Evolutionary conservation across 2,329 filamentous ascomycete species (phyloP).

Genomic region (Pezicula carpinea): DNA sequence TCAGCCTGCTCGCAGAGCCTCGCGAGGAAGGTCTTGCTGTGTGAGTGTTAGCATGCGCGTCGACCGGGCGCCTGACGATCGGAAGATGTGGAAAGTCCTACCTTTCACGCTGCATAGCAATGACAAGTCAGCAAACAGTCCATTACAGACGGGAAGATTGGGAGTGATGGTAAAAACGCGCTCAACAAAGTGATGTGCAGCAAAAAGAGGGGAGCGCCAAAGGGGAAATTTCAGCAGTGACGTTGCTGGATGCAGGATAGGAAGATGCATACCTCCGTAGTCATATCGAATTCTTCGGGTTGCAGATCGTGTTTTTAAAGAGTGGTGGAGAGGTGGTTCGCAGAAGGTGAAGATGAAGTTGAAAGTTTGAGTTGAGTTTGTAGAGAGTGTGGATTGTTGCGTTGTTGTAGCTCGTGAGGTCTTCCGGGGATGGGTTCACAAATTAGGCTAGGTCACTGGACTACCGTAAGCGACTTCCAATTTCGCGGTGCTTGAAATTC

Average conservation of each 20-base stretch:
- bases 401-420: background rate
- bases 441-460: no score
- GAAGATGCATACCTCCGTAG: conserved; percentile 30
- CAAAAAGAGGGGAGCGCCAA: background rate
- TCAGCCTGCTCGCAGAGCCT: conserved; percentile 99
- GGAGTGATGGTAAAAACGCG: conserved; percentile 14
- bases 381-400: background rate
- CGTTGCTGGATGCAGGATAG: conserved; percentile 6
- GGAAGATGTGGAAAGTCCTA: conserved; percentile 13
- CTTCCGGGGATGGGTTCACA: no score
- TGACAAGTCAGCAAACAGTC: conserved; percentile 17
- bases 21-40: conserved; percentile 99
- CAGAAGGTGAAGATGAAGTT: background rate
- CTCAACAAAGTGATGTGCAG: conserved; percentile 16
- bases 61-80: conserved; percentile 4
- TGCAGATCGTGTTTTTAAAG: conserved; percentile 3
- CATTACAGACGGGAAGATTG: conserved; percentile 4
- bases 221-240: conserved; percentile 11
- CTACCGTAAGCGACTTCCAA: no score
- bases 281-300: conserved; percentile 23
- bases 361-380: background rate
- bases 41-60: conserved; percentile 17
- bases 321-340: background rate
- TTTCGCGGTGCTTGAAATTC: no score
- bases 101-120: conserved; percentile 29